Base-by-base conservation (phyloP, 768 basidiomycete genomes). In the Coprinopsis marcescibilis region DNA sequence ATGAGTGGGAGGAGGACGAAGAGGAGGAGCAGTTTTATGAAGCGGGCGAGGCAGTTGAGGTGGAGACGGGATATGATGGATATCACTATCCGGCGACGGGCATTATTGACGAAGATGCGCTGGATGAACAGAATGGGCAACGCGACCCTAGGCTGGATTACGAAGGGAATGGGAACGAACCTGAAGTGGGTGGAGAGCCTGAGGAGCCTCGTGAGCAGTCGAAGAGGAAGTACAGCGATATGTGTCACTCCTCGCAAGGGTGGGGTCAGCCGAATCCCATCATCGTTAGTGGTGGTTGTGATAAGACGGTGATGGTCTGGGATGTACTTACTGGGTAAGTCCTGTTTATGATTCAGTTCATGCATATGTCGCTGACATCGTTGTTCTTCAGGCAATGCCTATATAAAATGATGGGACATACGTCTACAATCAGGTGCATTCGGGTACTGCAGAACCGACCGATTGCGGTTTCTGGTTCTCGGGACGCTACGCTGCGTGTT, bases 231-330 rank as follows among this genome's bases (percentile, higher is more conserved):
- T 70, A 68, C 29, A 81, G 75, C 44, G 72, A 75, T 48, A 65
- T 71, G 13, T 80, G 82, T 50, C 78, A 80, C 43, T 76, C 87
- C 2, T 83, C 86, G 0, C 74, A 80, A 43, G 95, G 95, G 1
- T 97, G 91, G 89, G 93, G 94, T 0, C 89, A 94, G 59, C 79
- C 81, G 1, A 79, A 80, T 40, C 71, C 89, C 5, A 68, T 96
- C 4, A 80, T 95, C 15, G 85, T 98, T 19, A 92, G 86, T 50
- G 94, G 89, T 1, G 94, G 93, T 3, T 96, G 95, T 57, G 95
- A 99, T 59, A 85, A 93, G 55, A 77, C 80, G 36, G 67, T 99
- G n/a, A 73, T 85, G 27, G 89, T 99, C 0, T 97, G 94, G 94
- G 91, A 96, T 59, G 78, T 86, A 5, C 73, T 78, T 42, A 81